phyloP scores from a whole-genome alignment of 2,329 filamentous ascomycete species.

The Triangularia setosa region DNA sequence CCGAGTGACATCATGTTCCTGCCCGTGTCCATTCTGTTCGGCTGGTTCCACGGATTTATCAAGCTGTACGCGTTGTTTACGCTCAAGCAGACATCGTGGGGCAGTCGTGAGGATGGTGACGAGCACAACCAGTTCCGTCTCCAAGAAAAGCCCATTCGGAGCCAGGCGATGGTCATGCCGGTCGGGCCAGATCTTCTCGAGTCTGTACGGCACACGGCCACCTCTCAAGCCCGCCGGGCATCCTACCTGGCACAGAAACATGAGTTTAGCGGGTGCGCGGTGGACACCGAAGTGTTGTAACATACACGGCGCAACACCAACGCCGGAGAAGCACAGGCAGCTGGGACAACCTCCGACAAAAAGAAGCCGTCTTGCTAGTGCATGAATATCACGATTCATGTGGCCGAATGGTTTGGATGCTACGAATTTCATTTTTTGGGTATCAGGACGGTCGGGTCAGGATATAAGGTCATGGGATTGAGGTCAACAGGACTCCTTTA shows the following conservation, averaged over 20 bases:
- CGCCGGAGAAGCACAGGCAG: neutral
- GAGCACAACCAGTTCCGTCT: constrained; percentile 58
- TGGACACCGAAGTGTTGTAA: constrained; percentile 4
- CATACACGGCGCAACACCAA: neutral
- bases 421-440: constrained; percentile 18
- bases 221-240: constrained; percentile 17
- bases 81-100: constrained; percentile 88
- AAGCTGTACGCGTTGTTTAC: constrained; percentile 86
- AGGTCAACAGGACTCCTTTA: constrained; percentile 23
- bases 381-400: constrained; percentile 19
- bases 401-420: constrained; percentile 18
- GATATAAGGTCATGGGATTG: constrained; percentile 10
- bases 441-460: constrained; percentile 6
- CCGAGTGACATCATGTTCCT: constrained; percentile 76
- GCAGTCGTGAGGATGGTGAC: constrained; percentile 87
- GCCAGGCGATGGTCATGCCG: constrained; percentile 36
- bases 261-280: constrained; percentile 13
- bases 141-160: constrained; percentile 29
- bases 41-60: constrained; percentile 88
- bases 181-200: constrained; percentile 30
- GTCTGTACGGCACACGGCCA: neutral
- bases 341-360: neutral
- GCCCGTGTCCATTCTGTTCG: constrained; percentile 83
- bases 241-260: constrained; percentile 11
- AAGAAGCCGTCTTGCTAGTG: neutral